phyloP scores from a whole-genome alignment of 306 rosid genomes.

The Trifolium repens region DNA sequence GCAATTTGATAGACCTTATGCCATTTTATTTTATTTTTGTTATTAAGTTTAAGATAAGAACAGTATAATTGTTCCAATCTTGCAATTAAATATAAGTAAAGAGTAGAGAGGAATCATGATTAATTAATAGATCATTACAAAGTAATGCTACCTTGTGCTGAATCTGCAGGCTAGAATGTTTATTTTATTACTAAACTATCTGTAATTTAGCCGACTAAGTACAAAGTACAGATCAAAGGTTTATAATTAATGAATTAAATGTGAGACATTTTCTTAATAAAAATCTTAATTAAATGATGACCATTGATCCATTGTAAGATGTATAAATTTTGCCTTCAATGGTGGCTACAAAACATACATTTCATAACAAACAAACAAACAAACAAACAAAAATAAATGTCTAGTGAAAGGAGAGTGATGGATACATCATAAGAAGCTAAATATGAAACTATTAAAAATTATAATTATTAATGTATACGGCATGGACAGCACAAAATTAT shows the following conservation, averaged over 20 bases:
- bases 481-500: slow-evolving; percentile 24
- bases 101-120: background rate
- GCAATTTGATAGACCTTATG: background rate
- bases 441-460: slow-evolving; percentile 6
- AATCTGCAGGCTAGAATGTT: slow-evolving; percentile 52
- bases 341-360: slow-evolving; percentile 46
- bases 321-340: slow-evolving; percentile 42
- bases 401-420: background rate
- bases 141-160: slow-evolving; percentile 18
- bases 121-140: slow-evolving; percentile 34
- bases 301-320: slow-evolving; percentile 40
- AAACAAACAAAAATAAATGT: background rate
- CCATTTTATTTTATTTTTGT: background rate
- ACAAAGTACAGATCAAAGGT: slow-evolving; percentile 43
- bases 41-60: slow-evolving; percentile 29
- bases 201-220: slow-evolving; percentile 40
- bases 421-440: slow-evolving; percentile 23
- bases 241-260: slow-evolving; percentile 34
- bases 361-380: slow-evolving; percentile 30
- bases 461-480: slow-evolving; percentile 12
- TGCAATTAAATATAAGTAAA: slow-evolving; percentile 28
- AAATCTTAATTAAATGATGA: slow-evolving; percentile 35
- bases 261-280: slow-evolving; percentile 11
- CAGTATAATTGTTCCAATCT: slow-evolving; percentile 43
- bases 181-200: slow-evolving; percentile 42